These are phyloP conservation scores for Melaleuca quinquenervia DNA, from an alignment of 345 rosid genomes.

Conservation along the genomic window DNA sequence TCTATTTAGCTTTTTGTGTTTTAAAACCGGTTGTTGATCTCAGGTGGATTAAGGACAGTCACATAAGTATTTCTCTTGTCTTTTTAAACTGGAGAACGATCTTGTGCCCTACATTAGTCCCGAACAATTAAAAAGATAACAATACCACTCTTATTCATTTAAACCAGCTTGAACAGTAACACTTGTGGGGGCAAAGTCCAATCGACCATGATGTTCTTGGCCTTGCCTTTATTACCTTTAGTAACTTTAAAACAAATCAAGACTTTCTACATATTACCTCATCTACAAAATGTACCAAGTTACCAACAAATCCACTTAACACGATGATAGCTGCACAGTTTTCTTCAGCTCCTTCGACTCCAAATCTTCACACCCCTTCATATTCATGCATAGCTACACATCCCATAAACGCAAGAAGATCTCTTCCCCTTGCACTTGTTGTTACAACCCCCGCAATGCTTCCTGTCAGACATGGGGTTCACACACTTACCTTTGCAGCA, in stretches of 20 bases:
- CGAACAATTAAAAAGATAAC: neutral
- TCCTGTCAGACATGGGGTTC: neutral
- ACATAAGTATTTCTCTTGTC: too few species aligned
- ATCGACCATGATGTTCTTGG: neutral
- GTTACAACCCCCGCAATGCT: conserved; percentile 22
- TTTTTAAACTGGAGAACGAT: neutral
- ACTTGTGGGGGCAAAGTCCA: neutral
- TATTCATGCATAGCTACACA: conserved; percentile 14
- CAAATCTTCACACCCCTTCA: neutral
- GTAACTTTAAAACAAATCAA: neutral
- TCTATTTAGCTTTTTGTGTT: too few species aligned
- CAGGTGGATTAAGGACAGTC: too few species aligned
- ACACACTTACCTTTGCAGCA: neutral
- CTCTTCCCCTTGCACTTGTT: conserved; percentile 12
- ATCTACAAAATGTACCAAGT: neutral
- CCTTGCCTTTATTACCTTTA: neutral
- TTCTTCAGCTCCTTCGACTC: neutral
- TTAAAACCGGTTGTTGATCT: too few species aligned
- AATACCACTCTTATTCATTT: neutral
- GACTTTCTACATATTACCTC: neutral
- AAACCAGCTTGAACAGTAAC: neutral
- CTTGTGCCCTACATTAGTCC: neutral
- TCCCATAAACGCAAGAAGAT: conserved; percentile 15
- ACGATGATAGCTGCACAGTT: neutral
- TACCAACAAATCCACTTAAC: neutral